Evolutionary conservation across 345 rosid species (phyloP).

Genomic region (Linum tenue): DNA sequence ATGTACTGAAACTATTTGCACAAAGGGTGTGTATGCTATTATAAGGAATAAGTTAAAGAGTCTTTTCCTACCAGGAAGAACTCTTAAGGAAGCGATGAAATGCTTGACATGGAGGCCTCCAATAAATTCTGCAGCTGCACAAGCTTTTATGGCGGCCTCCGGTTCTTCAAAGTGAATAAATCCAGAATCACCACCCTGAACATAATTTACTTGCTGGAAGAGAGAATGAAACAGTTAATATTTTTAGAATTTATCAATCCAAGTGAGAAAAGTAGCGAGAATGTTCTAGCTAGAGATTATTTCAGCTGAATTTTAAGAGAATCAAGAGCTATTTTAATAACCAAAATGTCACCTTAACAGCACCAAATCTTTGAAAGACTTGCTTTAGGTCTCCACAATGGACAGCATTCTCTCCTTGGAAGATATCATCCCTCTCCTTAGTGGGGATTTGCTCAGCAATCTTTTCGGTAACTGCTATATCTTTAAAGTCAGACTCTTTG

Average conservation of each 20-base stretch:
- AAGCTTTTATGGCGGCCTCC: slow-evolving; percentile 4
- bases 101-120: slow-evolving; percentile 6
- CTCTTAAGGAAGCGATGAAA: background rate
- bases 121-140: slow-evolving; percentile 8
- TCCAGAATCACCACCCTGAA: slow-evolving; percentile 9
- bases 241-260: too few relatives aligned
- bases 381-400: background rate
- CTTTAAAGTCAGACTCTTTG: background rate
- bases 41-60: too few relatives aligned
- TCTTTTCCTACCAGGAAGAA: background rate
- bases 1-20: too few relatives aligned
- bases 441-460: background rate
- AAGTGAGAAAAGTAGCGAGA: too few relatives aligned
- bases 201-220: background rate
- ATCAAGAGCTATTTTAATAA: background rate
- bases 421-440: background rate
- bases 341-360: slow-evolving; percentile 7
- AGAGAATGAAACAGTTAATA: too few relatives aligned
- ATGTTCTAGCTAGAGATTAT: background rate
- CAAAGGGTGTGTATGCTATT: too few relatives aligned
- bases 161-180: slow-evolving; percentile 7
- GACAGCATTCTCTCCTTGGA: background rate
- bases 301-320: background rate
- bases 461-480: background rate
- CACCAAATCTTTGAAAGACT: slow-evolving; percentile 11